Base-by-base conservation (phyloP, 1,139 yeast genomes). In the Yamadazyma dendronema region DNA sequence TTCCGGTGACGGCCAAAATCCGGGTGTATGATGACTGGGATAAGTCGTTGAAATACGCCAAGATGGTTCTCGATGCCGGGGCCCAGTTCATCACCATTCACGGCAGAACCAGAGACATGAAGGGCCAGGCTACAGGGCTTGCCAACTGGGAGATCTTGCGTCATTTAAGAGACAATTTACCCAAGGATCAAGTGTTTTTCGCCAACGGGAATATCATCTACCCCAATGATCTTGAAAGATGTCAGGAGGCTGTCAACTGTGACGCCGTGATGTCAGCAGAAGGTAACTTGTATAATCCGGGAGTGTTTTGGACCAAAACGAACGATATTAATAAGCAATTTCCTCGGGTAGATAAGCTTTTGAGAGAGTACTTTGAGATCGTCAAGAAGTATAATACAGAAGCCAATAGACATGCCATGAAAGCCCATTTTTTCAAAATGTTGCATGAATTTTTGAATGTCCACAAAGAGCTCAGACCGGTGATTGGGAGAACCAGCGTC, bases 241-340 rank as follows among this genome's bases (percentile, higher is more conserved):
- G 97, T 58, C 56, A 77, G 22, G 71, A 71, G 1, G 72, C 67
- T 15, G 79, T 87, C 1, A 65, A 64, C 0, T 84, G 94, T 48
- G 97, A 94, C 63, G 97, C 92, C 0, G 94, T 92, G 15, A 94
- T 94, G 98, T 83, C 95, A 31, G 98, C 98, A 0, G 99, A 94
- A 59, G 96, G 96, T 0, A 89, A 89, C 54, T 66, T 94, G 31
- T 86, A 84, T 61, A 94, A 94, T 52, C 98, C 99, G 0, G 97
- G 96, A 3, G 79, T 90, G 0, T 92, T 94, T 56, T 77, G 83
- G 82, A 71, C 79, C 1, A 56, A 63, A 35, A 47, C 57, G 9
- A 56, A 72, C 19, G 77, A 81, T 43, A 68, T 66, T 15, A 89
- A 86, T 25, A 80, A 67, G 47, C 83, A 79, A 42, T 89, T 79